Evolutionary conservation across 257 asterid species (phyloP).

Genomic region (Solanum pimpinellifolium): DNA sequence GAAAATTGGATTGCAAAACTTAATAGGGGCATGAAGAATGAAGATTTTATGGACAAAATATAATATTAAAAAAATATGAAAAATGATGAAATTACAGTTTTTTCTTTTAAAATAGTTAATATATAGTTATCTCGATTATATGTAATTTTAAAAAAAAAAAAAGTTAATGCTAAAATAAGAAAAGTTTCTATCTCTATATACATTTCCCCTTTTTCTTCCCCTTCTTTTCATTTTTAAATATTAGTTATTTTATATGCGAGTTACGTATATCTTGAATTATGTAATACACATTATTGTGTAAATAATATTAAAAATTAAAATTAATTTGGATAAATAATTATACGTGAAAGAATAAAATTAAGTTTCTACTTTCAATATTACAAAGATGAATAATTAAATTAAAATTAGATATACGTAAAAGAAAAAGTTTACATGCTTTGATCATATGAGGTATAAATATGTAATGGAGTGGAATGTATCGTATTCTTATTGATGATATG

Average conservation of each 20-base stretch:
- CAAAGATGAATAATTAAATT: not conserved
- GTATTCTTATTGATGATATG: not conserved
- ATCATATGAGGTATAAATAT: not conserved
- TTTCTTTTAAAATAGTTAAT: not conserved
- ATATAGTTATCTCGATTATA: not conserved
- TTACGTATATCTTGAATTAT: not conserved
- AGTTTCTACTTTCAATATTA: not conserved
- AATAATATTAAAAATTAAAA: not conserved
- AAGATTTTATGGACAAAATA: not conserved
- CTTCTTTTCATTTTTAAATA: not conserved
- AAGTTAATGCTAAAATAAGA: not conserved
- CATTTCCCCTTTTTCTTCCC: not conserved
- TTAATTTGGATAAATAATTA: not conserved
- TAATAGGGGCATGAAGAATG: not conserved
- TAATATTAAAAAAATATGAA: not conserved
- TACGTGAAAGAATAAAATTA: not conserved
- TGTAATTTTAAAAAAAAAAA: not conserved
- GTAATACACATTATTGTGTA: not conserved
- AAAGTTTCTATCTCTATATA: not conserved
- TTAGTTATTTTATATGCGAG: not conserved
- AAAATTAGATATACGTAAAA: not conserved
- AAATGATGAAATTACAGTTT: not conserved
- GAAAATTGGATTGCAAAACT: not conserved
- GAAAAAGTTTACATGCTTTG: not conserved
- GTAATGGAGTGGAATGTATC: not conserved